phyloP scores from a whole-genome alignment of 106 monocot genomes.

The Platanthera zijinensis region DNA sequence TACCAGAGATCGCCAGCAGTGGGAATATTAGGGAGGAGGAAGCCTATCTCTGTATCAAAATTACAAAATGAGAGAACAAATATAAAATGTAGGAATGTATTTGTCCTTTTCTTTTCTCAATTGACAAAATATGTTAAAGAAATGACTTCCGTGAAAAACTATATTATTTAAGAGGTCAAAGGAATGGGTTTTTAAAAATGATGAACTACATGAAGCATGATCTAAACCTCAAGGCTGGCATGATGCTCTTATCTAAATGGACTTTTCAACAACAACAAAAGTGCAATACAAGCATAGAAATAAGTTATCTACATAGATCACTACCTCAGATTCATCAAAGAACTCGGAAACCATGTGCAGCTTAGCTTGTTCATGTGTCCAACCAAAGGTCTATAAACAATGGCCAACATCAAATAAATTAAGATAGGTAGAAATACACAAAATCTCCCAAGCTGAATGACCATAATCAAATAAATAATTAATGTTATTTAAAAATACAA shows the following conservation, averaged over 20 bases:
- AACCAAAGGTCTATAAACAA: slow-evolving; percentile 66
- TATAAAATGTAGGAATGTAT: too few relatives aligned
- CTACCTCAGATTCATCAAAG: slow-evolving; percentile 82
- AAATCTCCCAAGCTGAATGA: slow-evolving; percentile 1
- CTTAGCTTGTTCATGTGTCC: slow-evolving; percentile 88
- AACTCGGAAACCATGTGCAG: slow-evolving; percentile 85
- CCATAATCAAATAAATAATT: background rate
- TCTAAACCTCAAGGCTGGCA: too few relatives aligned
- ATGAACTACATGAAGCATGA: too few relatives aligned
- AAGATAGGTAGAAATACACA: background rate
- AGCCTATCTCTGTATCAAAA: too few relatives aligned
- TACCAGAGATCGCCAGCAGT: too few relatives aligned
- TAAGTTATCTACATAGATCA: background rate
- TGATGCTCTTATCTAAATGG: background rate
- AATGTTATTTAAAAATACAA: background rate
- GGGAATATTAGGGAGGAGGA: too few relatives aligned
- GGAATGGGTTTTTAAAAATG: too few relatives aligned
- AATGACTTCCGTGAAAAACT: background rate
- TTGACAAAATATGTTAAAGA: too few relatives aligned
- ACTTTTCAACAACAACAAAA: background rate
- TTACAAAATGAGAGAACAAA: too few relatives aligned
- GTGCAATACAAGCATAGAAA: background rate
- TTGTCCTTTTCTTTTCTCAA: too few relatives aligned
- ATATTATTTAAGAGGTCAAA: slow-evolving; percentile 6
- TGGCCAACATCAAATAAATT: background rate